phyloP scores from a whole-genome alignment of 1,284 basidiomycete species.

The Cryptococcus sp. region DNA sequence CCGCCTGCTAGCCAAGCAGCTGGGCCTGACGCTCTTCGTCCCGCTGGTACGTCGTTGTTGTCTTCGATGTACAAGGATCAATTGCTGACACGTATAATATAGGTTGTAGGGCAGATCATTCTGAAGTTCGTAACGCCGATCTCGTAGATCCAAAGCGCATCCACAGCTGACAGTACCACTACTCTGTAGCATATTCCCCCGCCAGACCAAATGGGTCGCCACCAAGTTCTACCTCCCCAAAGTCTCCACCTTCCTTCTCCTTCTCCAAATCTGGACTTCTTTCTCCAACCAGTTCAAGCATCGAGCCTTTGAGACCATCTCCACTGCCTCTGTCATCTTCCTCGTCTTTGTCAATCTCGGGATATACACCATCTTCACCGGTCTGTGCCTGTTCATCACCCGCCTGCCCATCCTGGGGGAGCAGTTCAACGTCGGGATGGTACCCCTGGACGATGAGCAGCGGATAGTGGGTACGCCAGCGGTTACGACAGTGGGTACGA shows the following conservation, averaged over 20 bases:
- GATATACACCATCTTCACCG: constrained; percentile 22
- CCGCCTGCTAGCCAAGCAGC: constrained; percentile 32
- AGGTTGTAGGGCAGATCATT: constrained; percentile 26
- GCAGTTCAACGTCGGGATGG: constrained; percentile 4
- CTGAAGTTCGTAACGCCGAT: constrained; percentile 16
- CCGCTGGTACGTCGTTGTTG: constrained; percentile 24
- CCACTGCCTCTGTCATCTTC: constrained; percentile 21
- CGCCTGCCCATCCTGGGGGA: constrained; percentile 19
- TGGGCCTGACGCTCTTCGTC: constrained; percentile 34
- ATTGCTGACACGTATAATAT: neutral
- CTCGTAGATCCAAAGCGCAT: neutral
- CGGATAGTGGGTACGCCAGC: neutral
- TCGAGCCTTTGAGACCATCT: constrained; percentile 22
- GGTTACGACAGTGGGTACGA: neutral
- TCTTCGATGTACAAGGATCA: neutral
- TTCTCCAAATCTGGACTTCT: constrained; percentile 27
- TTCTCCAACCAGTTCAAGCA: constrained; percentile 24
- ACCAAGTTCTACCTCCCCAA: constrained; percentile 29
- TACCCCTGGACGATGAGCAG: neutral
- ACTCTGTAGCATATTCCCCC: constrained; percentile 23
- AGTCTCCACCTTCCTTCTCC: constrained; percentile 27
- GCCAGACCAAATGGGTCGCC: constrained; percentile 28
- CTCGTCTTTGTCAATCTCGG: constrained; percentile 24
- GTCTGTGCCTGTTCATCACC: constrained; percentile 17
- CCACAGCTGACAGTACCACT: constrained; percentile 15